Percentiles rank a stretch among this genome's conserved stretches.
These are phyloP conservation scores for Chlorella sorokiniana DNA, from an alignment of 139 green algal genomes.

Conservation along the genomic window DNA sequence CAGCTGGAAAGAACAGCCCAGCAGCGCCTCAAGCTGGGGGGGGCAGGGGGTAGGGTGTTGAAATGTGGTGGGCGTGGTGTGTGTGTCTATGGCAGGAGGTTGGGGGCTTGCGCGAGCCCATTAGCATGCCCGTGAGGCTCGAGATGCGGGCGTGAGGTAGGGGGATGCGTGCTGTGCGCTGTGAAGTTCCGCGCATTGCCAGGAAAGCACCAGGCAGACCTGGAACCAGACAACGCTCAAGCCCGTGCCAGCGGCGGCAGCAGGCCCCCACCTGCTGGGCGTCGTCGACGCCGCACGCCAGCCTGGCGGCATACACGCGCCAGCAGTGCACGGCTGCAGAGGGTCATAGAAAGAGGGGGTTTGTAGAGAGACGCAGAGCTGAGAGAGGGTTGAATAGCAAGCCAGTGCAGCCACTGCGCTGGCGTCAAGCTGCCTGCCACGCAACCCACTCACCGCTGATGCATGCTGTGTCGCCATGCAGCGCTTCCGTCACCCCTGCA, in stretches of 20 bases:
- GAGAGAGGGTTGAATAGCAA: background rate
- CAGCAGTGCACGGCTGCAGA: conserved; percentile 34
- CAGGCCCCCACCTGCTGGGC: background rate
- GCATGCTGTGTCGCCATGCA: conserved; percentile 30
- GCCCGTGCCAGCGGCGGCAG: background rate
- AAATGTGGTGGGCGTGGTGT: background rate
- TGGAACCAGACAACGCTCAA: background rate
- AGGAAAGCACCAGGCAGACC: too few species aligned
- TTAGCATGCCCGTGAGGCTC: too few species aligned
- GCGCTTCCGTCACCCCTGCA: background rate
- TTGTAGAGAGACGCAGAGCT: too few species aligned
- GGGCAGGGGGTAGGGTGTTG: background rate
- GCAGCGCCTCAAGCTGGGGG: background rate
- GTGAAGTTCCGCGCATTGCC: too few species aligned
- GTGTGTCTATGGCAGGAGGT: background rate
- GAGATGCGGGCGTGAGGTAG: too few species aligned
- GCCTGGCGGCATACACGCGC: conserved; percentile 34
- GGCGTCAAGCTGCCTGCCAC: background rate
- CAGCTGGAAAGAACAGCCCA: background rate
- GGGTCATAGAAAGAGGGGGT: background rate
- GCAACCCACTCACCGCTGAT: background rate
- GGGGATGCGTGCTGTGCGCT: too few species aligned
- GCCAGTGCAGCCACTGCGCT: background rate
- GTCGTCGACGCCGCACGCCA: conserved; percentile 23
- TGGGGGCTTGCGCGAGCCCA: too few species aligned